A percentile compares a stretch with the other conserved stretches of the same genome.
These are phyloP conservation scores for Auriscalpium vulgare DNA, from an alignment of 768 basidiomycete species.

Conservation along the genomic window DNA sequence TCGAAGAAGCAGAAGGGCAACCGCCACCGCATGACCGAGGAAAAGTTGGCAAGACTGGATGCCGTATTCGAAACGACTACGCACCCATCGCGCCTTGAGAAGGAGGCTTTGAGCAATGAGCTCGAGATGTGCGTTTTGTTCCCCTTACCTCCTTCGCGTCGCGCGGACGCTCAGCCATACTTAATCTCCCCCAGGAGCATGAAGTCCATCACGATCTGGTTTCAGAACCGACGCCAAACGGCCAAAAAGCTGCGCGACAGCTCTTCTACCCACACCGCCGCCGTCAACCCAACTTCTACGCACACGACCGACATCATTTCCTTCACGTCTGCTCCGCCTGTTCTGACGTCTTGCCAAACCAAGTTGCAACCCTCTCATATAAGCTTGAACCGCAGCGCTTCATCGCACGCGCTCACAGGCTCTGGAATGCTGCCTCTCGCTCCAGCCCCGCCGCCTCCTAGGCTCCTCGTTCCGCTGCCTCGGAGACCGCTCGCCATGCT, in stretches of 20 bases:
- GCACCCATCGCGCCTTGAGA: conserved; percentile 36
- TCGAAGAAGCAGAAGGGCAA: conserved; percentile 18
- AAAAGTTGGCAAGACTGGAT: conserved; percentile 29
- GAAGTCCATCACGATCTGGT: conserved; percentile 62
- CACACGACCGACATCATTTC: conserved; percentile 10
- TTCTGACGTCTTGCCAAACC: background rate
- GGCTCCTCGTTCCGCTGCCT: background rate
- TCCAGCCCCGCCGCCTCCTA: background rate
- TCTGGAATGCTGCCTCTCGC: background rate
- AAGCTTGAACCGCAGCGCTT: background rate
- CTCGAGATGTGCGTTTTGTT: conserved; percentile 31
- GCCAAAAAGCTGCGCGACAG: conserved; percentile 24
- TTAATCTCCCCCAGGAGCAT: conserved; percentile 26
- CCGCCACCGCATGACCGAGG: conserved; percentile 31
- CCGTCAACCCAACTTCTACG: background rate
- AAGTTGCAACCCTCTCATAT: background rate
- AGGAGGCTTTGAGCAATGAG: conserved; percentile 30
- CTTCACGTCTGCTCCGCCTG: background rate
- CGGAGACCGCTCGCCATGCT: background rate
- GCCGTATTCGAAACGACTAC: conserved; percentile 27
- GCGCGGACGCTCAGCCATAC: background rate
- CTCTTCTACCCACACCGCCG: conserved; percentile 2
- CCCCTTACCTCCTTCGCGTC: background rate
- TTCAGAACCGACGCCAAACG: conserved; percentile 73
- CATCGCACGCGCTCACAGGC: background rate